Evolutionary conservation across 2,329 filamentous ascomycete species (phyloP).

Genomic region (Stylonectria norvegica): DNA sequence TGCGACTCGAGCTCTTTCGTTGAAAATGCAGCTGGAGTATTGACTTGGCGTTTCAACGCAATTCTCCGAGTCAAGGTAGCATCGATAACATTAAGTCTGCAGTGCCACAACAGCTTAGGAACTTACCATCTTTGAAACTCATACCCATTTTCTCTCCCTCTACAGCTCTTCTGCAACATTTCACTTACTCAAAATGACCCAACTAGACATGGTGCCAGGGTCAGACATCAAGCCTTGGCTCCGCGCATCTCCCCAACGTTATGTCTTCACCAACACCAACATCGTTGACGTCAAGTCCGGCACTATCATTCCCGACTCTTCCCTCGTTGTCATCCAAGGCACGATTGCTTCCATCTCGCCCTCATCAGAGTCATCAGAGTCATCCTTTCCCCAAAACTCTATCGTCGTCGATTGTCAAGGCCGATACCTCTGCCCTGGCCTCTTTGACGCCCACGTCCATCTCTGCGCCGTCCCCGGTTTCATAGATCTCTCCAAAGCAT

Average conservation of each 20-base stretch:
- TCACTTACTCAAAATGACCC: conserved; percentile 3
- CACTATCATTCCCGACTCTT: conserved; percentile 26
- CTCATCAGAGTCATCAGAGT: too few relatives aligned
- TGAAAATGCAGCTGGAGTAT: too few relatives aligned
- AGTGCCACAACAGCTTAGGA: too few relatives aligned
- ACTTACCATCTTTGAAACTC: too few relatives aligned
- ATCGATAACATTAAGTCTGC: too few relatives aligned
- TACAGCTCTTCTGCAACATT: too few relatives aligned
- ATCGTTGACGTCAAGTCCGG: conserved; percentile 40
- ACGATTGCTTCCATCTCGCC: too few relatives aligned
- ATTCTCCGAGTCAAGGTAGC: too few relatives aligned
- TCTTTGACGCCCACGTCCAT: conserved; percentile 33
- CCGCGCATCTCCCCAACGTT: conserved; percentile 14
- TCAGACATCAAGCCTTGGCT: conserved; percentile 21
- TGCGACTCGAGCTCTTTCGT: too few relatives aligned
- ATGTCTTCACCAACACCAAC: conserved; percentile 42
- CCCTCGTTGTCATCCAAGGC: conserved; percentile 35
- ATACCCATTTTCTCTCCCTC: too few relatives aligned
- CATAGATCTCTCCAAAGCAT: conserved; percentile 22
- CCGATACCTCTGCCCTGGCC: conserved; percentile 28
- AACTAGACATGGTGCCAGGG: conserved; percentile 3
- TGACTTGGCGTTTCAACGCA: too few relatives aligned
- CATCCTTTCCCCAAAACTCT: conserved; percentile 15
- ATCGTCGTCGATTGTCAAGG: conserved; percentile 21
- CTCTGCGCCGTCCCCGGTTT: conserved; percentile 30